phyloP scores from a whole-genome alignment of 2,329 filamentous ascomycete genomes.

The Exophiala calicioides region DNA sequence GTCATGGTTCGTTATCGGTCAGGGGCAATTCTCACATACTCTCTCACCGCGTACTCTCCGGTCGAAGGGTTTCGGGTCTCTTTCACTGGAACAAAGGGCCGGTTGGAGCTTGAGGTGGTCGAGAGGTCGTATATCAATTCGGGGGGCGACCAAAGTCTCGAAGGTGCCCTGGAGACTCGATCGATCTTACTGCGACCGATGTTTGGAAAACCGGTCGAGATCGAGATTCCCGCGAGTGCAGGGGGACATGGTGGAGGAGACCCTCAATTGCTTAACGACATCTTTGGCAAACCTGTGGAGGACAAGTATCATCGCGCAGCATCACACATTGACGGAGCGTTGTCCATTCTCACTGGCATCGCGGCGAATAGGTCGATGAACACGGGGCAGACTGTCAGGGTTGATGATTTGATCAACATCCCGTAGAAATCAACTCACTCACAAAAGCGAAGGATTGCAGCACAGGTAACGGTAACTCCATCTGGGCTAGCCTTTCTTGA shows the following conservation, averaged over 20 bases:
- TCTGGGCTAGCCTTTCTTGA: not conserved
- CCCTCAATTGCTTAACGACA: conserved; percentile 87
- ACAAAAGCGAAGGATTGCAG: too few species aligned
- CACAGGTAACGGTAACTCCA: too few species aligned
- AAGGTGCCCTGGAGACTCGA: conserved; percentile 55
- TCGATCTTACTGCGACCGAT: conserved; percentile 55
- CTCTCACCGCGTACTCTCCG: conserved; percentile 61
- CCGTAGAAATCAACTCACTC: not conserved
- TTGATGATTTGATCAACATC: not conserved
- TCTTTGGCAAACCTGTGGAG: conserved; percentile 85
- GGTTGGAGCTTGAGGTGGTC: conserved; percentile 63
- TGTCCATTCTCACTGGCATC: conserved; percentile 51
- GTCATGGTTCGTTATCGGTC: conserved; percentile 60
- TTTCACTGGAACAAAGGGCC: conserved; percentile 49
- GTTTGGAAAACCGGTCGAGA: conserved; percentile 59
- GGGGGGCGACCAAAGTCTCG: conserved; percentile 58
- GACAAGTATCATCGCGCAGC: conserved; percentile 21
- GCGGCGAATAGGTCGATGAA: conserved; percentile 70
- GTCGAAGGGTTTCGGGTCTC: conserved; percentile 62
- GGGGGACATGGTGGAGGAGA: conserved; percentile 80
- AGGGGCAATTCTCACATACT: conserved; percentile 55
- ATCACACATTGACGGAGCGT: conserved; percentile 3
- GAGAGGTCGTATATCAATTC: conserved; percentile 65
- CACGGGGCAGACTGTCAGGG: conserved; percentile 8
- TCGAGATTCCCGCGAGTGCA: conserved; percentile 50